Evolutionary conservation across 129 eudicot genomes (phyloP).

Genomic region (Oenanthe sinensis): DNA sequence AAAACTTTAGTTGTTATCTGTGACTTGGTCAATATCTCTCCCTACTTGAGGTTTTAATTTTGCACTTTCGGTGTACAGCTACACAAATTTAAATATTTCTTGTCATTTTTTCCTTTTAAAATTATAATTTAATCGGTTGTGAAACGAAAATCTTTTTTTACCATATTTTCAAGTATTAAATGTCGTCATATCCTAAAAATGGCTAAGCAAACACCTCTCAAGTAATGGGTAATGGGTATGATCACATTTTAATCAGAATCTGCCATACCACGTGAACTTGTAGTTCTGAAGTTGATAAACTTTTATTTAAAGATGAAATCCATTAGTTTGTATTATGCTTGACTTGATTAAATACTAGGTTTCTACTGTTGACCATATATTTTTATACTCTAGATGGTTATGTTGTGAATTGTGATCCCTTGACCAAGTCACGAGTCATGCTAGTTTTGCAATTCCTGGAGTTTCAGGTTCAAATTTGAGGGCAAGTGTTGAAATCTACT

Average conservation of each 20-base stretch:
- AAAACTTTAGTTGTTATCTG: neutral
- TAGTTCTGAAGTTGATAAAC: neutral
- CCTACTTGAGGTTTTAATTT: slow-evolving; percentile 4
- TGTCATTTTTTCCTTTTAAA: neutral
- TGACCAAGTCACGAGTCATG: neutral
- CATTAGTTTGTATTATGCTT: neutral
- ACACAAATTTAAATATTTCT: neutral
- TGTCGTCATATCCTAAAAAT: neutral
- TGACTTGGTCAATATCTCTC: neutral
- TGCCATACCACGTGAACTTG: neutral
- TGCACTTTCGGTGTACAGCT: neutral
- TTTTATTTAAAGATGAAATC: neutral
- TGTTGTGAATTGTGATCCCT: neutral
- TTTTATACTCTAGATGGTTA: neutral
- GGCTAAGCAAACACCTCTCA: neutral
- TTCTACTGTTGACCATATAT: neutral
- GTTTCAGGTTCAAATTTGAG: neutral
- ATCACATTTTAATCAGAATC: neutral
- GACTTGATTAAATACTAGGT: neutral
- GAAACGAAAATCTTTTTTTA: neutral
- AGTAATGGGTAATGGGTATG: neutral
- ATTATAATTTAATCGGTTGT: neutral
- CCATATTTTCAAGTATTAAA: neutral
- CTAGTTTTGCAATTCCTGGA: neutral
- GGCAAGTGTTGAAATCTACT: neutral